phyloP scores from a whole-genome alignment of 139 green algal species.

The Limnomonas spitsbergensis region DNA sequence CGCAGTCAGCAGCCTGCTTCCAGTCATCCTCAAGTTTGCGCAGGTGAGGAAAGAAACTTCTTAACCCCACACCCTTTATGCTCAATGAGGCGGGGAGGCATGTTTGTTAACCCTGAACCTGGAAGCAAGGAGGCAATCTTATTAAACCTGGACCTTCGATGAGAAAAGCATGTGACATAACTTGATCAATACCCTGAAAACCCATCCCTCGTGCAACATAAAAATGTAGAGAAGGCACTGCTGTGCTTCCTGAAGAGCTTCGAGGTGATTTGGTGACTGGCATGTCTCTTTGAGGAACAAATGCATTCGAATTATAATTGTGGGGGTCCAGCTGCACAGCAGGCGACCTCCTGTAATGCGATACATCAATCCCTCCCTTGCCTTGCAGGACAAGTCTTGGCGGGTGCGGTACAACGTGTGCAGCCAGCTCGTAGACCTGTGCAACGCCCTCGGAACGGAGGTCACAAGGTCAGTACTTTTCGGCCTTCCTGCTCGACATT shows the following conservation, averaged over 20 bases:
- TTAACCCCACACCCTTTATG: neutral
- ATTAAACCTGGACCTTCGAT: neutral
- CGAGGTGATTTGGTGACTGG: no score
- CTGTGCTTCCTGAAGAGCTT: no score
- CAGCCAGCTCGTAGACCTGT: constrained; percentile 80
- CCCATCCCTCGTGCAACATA: no score
- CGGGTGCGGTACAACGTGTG: constrained; percentile 97
- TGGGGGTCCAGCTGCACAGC: neutral
- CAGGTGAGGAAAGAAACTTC: constrained; percentile 47
- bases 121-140: neutral
- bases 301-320: neutral
- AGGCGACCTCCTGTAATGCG: no score
- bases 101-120: neutral
- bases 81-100: neutral
- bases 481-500: no score
- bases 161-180: no score
- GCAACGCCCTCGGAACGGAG: constrained; percentile 80
- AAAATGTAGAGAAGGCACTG: no score
- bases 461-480: constrained; percentile 50
- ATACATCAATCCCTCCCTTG: neutral
- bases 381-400: constrained; percentile 91
- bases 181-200: no score
- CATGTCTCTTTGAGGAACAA: neutral
- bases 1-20: constrained; percentile 68
- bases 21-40: constrained; percentile 84